Percentiles rank a stretch among this genome's conserved stretches.
Conservation (phyloP, 768 basidiomycete genomes). For the Astraeus odoratus region DNA sequence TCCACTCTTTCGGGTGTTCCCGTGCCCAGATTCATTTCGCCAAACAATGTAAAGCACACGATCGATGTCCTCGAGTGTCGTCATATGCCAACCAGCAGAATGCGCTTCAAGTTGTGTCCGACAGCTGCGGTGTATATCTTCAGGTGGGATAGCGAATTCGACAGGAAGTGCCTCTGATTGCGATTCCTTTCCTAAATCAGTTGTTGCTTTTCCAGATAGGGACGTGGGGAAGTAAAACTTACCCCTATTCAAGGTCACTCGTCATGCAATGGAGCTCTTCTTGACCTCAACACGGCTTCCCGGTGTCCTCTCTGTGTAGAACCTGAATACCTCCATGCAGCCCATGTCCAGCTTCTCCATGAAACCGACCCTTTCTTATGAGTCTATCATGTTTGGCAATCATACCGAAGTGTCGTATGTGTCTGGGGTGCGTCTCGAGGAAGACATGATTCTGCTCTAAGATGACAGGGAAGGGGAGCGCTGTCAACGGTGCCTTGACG, state of each 20-base stretch:
- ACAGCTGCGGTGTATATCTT: constrained; percentile 86
- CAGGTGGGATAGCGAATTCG: constrained; percentile 56
- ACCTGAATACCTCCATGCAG: constrained; percentile 97
- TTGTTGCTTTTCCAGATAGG: constrained; percentile 31
- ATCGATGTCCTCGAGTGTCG: constrained; percentile 78
- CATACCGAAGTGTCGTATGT: constrained; percentile 77
- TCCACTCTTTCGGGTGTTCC: background rate
- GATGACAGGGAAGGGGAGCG: constrained; percentile 79
- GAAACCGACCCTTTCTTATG: constrained; percentile 81
- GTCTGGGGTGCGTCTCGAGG: constrained; percentile 86
- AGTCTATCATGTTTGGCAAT: constrained; percentile 96
- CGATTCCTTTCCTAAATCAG: constrained; percentile 31
- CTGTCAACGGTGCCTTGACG: constrained; percentile 88
- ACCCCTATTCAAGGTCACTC: constrained; percentile 95
- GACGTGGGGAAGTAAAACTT: constrained; percentile 50
- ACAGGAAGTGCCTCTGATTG: constrained; percentile 34
- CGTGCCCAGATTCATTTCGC: constrained; percentile 16
- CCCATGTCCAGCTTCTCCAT: constrained; percentile 93
- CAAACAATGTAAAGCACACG: constrained; percentile 63
- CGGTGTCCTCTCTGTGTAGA: constrained; percentile 94
- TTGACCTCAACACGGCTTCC: constrained; percentile 94
- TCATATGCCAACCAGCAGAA: constrained; percentile 94
- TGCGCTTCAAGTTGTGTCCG: constrained; percentile 85
- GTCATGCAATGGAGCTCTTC: constrained; percentile 97
- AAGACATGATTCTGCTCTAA: constrained; percentile 93